Evolutionary conservation across 1,284 basidiomycete genomes (phyloP).

Genomic region (Vanrija humicola): DNA sequence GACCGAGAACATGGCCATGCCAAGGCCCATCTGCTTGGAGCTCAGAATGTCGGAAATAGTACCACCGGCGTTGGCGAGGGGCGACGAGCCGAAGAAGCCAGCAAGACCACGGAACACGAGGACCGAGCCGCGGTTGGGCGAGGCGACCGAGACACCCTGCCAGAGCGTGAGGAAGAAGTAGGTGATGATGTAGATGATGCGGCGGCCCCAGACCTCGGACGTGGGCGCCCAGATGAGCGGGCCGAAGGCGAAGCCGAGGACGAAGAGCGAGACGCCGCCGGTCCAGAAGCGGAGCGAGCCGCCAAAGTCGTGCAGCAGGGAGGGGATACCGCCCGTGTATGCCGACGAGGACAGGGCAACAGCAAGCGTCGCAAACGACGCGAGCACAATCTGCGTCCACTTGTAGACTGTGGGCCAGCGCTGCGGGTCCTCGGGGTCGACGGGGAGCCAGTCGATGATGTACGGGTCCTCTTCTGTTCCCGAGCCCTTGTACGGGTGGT

Average conservation of each 20-base stretch:
- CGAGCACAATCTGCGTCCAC: constrained; percentile 30
- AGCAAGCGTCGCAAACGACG: constrained; percentile 32
- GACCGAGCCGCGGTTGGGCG: constrained; percentile 28
- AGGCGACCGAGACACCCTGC: constrained; percentile 30
- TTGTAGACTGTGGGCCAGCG: constrained; percentile 31
- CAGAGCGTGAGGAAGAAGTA: constrained; percentile 41
- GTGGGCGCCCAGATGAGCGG: constrained; percentile 48
- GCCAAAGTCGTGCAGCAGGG: constrained; percentile 25
- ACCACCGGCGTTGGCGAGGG: constrained; percentile 47
- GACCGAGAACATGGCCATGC: constrained; percentile 26
- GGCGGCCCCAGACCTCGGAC: constrained; percentile 56
- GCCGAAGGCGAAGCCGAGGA: constrained; percentile 42
- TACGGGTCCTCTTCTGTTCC: constrained; percentile 49
- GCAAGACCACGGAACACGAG: constrained; percentile 42
- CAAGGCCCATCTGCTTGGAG: constrained; percentile 39
- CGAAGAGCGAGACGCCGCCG: constrained; percentile 36
- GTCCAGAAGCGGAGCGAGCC: constrained; percentile 26
- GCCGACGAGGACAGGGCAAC: constrained; percentile 37
- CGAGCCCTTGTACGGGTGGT: constrained; percentile 41
- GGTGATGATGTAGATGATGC: constrained; percentile 62
- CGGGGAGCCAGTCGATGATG: constrained; percentile 44
- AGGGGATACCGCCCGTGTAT: constrained; percentile 31
- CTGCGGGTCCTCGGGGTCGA: constrained; percentile 39
- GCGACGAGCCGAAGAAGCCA: constrained; percentile 47
- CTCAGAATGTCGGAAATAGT: constrained; percentile 43